A percentile compares a stretch with the other conserved stretches of the same genome.
These are phyloP conservation scores for Aspergillus udagawae DNA, from an alignment of 2,329 filamentous ascomycete genomes.

Conservation along the genomic window DNA sequence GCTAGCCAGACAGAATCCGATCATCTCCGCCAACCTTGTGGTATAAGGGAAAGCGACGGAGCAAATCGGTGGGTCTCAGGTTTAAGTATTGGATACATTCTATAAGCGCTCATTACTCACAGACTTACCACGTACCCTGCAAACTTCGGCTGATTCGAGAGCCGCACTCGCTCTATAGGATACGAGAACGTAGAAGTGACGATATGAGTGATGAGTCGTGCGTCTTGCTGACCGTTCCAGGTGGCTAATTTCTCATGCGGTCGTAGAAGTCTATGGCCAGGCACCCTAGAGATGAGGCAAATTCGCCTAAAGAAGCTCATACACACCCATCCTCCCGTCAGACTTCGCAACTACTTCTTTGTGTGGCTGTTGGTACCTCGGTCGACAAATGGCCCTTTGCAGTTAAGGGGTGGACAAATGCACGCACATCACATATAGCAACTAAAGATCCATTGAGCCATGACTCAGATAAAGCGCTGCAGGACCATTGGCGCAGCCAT, in stretches of 20 bases:
- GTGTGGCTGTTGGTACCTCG: too few species aligned
- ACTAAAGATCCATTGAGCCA: too few species aligned
- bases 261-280: neutral
- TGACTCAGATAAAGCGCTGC: too few species aligned
- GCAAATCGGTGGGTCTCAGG: too few species aligned
- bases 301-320: neutral
- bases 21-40: neutral
- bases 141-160: neutral
- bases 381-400: too few species aligned
- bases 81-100: too few species aligned
- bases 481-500: neutral
- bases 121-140: too few species aligned
- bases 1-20: neutral
- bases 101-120: too few species aligned
- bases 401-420: too few species aligned
- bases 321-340: neutral
- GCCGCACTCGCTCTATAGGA: too few species aligned
- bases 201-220: neutral
- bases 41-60: too few species aligned
- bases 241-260: neutral
- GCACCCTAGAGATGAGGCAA: neutral
- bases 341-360: neutral
- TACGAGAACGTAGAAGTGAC: neutral
- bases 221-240: neutral
- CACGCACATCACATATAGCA: too few species aligned